Evolutionary conservation across 495 filamentous ascomycete species (phyloP), one percentile per base, ranked within the genome.

Genomic region (Daldinia concentrica): DNA sequence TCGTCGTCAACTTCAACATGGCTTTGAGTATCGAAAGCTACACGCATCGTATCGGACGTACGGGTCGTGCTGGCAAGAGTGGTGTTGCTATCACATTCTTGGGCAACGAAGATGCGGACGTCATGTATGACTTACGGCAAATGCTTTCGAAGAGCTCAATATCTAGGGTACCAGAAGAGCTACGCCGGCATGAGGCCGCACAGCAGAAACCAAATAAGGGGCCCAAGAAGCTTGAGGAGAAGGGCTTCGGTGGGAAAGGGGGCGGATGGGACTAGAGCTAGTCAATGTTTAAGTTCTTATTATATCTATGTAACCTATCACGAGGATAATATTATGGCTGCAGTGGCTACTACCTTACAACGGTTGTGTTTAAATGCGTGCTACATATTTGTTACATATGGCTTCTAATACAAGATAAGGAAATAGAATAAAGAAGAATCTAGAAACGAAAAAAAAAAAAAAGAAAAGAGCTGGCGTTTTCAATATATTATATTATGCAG

Each of bases 1-100:
- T 99, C 64, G 95, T 99, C 29, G 85, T 98, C 73, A 99, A 99
- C 84, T 99, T 99, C 86, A 98, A 98, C 84, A 98, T 99, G 96
- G 92, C 96, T 8, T 89, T 82, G 22, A 92, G 85, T 68, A 99
- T 99, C 73, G 95, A 99, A 80, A 91, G 89, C 73, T 99, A 99
- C 78, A 98, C 95, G 12, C 95, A 99, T 86, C 90, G 95, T 86
- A 94, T 99, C 74, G 95, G 95, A 80, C 90, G 95, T 83, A 99
- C 95, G 9, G 95, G 95, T 86, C 89, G 95, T 90, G 95, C 96
- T 29, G 96, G 96, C 34, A 98, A 98, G 87, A 96, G 90, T 73
- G 95, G 95, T 91, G 90, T 97, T 64, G 92, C 95, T 24, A 95
- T 99, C 61, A 98, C 95, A 0, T 99, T 99, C 85, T 79, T 98